A percentile compares a stretch with the other conserved stretches of the same genome.
Conservation (phyloP, 2,329 filamentous ascomycete species). For the Hymenoscyphus fructigenus region DNA sequence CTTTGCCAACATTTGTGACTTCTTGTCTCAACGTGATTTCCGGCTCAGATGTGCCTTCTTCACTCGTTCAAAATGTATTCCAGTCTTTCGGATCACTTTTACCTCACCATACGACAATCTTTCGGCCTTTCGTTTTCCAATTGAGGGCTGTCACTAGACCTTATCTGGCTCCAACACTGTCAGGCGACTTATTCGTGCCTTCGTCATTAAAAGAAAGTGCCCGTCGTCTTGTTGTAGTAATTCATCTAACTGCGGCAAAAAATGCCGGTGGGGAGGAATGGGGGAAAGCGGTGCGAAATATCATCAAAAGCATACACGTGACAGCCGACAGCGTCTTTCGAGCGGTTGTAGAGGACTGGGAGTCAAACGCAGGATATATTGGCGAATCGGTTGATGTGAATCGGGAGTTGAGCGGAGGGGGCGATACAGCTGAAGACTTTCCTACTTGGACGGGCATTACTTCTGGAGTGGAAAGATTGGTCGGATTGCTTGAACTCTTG, state of each 20-base stretch:
- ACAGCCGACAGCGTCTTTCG: constrained; percentile 78
- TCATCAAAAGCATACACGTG: constrained; percentile 64
- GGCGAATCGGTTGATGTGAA: constrained; percentile 46
- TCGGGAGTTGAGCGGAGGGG: constrained; percentile 48
- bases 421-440: constrained; percentile 50
- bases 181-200: constrained; percentile 49
- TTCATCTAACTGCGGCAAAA: constrained; percentile 76
- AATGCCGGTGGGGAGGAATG: constrained; percentile 76
- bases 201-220: constrained; percentile 55
- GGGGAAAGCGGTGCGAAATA: constrained; percentile 61
- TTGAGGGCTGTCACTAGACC: constrained; percentile 60
- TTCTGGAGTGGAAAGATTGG: constrained; percentile 68
- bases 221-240: constrained; percentile 64
- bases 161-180: constrained; percentile 64
- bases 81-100: constrained; percentile 71
- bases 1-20: constrained; percentile 70
- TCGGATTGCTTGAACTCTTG: constrained; percentile 64
- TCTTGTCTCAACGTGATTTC: constrained; percentile 65
- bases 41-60: constrained; percentile 43
- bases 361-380: constrained; percentile 58
- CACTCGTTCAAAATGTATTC: constrained; percentile 66
- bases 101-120: constrained; percentile 78
- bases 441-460: constrained; percentile 72
- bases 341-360: constrained; percentile 78
- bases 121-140: constrained; percentile 72